Evolutionary conservation across 257 asterid genomes (phyloP).

Genomic region (Solanum microdontum): DNA sequence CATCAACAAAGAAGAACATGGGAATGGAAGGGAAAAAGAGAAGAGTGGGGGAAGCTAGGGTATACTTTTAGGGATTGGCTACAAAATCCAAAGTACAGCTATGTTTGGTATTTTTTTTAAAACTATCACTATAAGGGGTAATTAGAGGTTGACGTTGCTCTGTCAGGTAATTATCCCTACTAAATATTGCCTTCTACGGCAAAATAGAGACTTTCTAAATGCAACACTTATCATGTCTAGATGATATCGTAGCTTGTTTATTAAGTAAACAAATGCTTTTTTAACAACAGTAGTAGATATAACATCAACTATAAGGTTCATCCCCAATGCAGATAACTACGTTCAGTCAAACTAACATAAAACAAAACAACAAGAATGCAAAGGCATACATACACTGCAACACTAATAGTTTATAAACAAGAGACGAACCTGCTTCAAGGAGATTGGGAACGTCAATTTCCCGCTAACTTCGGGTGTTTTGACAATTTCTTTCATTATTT

Average conservation of each 20-base stretch:
- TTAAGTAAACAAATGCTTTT: not conserved
- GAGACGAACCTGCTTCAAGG: slow-evolving; percentile 72
- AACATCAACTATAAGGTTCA: not conserved
- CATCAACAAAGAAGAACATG: not conserved
- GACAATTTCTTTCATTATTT: slow-evolving; percentile 67
- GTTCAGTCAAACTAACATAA: not conserved
- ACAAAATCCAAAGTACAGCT: not conserved
- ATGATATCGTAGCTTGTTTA: not conserved
- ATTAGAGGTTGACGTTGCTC: not conserved
- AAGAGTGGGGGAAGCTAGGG: not conserved
- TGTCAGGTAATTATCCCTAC: not conserved
- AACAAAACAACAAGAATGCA: not conserved
- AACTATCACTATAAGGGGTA: not conserved
- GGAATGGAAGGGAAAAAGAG: not conserved
- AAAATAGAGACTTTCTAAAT: not conserved
- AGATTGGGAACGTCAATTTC: slow-evolving; percentile 74
- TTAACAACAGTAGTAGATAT: not conserved
- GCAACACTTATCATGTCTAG: not conserved
- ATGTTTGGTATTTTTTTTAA: not conserved
- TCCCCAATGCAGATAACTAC: not conserved
- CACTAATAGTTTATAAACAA: not conserved
- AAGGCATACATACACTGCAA: not conserved
- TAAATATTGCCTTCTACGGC: not conserved
- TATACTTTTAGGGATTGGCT: not conserved
- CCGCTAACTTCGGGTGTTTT: slow-evolving; percentile 52